Percentiles rank a stretch among this genome's conserved stretches.
These are phyloP conservation scores for Aspergillus panamensis DNA, from an alignment of 495 filamentous ascomycete species.

Conservation along the genomic window DNA sequence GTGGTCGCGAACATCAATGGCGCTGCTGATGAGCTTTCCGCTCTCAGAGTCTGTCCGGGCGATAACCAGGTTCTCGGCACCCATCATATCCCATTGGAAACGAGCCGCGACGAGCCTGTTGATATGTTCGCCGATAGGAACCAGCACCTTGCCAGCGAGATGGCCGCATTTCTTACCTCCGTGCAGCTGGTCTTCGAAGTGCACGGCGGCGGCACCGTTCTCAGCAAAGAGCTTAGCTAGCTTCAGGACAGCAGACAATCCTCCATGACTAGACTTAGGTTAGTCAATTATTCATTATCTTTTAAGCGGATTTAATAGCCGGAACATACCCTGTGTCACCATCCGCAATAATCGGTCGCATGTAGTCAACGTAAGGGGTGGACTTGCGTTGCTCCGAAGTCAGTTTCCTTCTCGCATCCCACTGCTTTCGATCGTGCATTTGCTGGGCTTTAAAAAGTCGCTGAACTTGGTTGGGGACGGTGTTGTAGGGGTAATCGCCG, in stretches of 20 bases:
- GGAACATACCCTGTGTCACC: constrained; percentile 78
- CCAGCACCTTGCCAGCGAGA: constrained; percentile 92
- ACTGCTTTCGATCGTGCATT: constrained; percentile 94
- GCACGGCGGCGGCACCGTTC: constrained; percentile 92
- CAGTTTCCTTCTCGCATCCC: constrained; percentile 77
- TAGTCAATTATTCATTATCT: not conserved
- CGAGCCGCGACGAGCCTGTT: constrained; percentile 87
- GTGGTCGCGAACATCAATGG: constrained; percentile 90
- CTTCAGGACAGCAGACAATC: constrained; percentile 88
- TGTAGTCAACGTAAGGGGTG: constrained; percentile 83
- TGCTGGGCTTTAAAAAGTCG: constrained; percentile 93
- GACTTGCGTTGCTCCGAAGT: constrained; percentile 63
- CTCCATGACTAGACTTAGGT: constrained; percentile 57
- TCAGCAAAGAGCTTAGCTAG: constrained; percentile 98
- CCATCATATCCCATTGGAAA: constrained; percentile 99
- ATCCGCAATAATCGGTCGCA: constrained; percentile 95
- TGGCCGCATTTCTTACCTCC: constrained; percentile 99
- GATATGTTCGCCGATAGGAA: constrained; percentile 92
- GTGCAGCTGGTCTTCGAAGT: constrained; percentile 97
- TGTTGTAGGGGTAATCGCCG: constrained; percentile 98
- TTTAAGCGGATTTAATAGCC: not conserved
- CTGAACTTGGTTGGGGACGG: constrained; percentile 97
- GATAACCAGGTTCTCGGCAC: constrained; percentile 87
- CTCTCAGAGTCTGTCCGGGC: constrained; percentile 94
- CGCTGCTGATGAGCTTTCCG: constrained; percentile 82